A percentile compares a stretch with the other conserved stretches of the same genome.
Evolutionary conservation across 1,284 basidiomycete genomes (phyloP).

Genomic region (Heliocybe sulcata): DNA sequence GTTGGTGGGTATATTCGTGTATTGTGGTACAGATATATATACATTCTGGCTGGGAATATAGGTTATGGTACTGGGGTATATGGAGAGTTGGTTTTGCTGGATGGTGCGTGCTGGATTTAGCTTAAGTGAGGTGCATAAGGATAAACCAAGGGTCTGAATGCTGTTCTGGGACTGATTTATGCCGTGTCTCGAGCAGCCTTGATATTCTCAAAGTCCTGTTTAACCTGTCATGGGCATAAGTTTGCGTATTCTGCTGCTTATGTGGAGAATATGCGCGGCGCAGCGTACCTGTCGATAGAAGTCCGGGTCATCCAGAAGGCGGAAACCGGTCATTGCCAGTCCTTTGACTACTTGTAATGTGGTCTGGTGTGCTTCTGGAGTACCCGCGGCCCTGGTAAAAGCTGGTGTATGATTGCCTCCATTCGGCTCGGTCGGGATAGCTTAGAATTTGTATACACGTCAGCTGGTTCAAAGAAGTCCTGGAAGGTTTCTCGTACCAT

Average conservation of each 20-base stretch:
- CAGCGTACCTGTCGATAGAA: conserved; percentile 27
- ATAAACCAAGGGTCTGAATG: background rate
- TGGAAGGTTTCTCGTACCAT: conserved; percentile 23
- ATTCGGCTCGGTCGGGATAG: conserved; percentile 46
- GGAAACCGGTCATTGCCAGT: conserved; percentile 49
- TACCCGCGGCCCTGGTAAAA: conserved; percentile 49
- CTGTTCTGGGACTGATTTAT: background rate
- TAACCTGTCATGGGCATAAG: background rate
- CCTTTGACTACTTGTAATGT: conserved; percentile 51
- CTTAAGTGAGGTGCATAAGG: background rate
- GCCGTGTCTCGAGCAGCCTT: background rate
- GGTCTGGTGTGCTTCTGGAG: conserved; percentile 46
- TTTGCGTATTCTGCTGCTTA: too few relatives aligned
- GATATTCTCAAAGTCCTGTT: background rate
- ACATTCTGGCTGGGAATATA: background rate
- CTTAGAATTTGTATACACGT: conserved; percentile 15
- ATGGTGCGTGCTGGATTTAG: background rate
- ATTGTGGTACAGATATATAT: background rate
- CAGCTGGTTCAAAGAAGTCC: too few relatives aligned
- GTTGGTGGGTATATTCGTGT: background rate
- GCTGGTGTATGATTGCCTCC: conserved; percentile 60
- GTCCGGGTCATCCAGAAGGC: conserved; percentile 45
- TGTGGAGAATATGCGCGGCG: too few relatives aligned
- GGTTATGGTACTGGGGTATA: background rate
- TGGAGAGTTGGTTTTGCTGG: background rate